Percentiles rank a stretch among this genome's conserved stretches.
Conservation (phyloP, 2,329 filamentous ascomycete genomes). For the Triangularia setosa region DNA sequence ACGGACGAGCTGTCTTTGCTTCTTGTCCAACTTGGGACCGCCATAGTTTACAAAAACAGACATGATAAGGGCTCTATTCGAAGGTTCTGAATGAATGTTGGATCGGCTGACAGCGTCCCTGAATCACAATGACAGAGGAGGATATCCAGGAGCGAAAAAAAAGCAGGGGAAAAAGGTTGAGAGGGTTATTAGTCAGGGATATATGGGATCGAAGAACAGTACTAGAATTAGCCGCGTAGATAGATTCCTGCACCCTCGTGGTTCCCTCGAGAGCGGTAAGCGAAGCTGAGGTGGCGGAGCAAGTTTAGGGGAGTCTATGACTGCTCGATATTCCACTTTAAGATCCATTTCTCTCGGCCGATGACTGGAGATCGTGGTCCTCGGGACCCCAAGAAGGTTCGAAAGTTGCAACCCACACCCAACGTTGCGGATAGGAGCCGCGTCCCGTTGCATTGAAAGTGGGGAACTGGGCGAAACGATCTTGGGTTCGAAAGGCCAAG, state of each 20-base stretch:
- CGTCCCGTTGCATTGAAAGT: neutral
- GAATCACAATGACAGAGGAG: neutral
- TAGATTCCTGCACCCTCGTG: neutral
- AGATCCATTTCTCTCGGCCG: neutral
- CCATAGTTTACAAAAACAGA: slow-evolving; percentile 14
- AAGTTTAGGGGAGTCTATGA: neutral
- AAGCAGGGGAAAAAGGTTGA: neutral
- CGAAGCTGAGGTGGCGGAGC: neutral
- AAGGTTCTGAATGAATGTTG: neutral
- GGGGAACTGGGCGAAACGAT: neutral
- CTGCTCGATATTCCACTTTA: neutral
- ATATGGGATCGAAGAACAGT: neutral
- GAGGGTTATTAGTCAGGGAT: neutral
- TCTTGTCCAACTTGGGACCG: slow-evolving; percentile 10
- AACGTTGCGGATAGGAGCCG: neutral
- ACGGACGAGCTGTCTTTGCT: slow-evolving; percentile 7
- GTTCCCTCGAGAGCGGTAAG: neutral
- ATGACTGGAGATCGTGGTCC: neutral
- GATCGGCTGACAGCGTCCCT: neutral
- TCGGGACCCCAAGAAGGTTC: neutral
- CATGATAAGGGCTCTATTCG: neutral
- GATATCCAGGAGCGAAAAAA: neutral
- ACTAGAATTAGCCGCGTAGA: neutral
- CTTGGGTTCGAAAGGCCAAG: neutral
- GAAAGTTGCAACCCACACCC: neutral